Base-by-base conservation (phyloP, 768 basidiomycete species). In the Favolaschia claudopus region DNA sequence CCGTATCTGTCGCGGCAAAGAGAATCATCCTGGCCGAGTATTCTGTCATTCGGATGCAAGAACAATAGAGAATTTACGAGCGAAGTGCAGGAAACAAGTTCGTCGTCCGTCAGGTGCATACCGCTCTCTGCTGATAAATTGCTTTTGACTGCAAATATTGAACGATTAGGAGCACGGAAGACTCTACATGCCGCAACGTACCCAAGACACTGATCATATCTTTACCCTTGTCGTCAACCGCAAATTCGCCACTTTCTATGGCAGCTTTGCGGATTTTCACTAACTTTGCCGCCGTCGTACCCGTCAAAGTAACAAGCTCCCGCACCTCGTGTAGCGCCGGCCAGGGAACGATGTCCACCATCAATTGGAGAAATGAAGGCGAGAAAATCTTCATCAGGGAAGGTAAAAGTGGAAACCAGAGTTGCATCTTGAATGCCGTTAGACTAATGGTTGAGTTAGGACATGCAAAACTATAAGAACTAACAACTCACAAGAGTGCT, bases 161-260 rank as follows among this genome's bases (percentile, higher is more conserved):
- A 12, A 19, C 12, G 22, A 40, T 8, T 10, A 40, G 19, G 39
- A 20, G n/a, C n/a, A n/a, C n/a, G n/a, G n/a, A n/a, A n/a, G n/a
- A n/a, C n/a, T n/a, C n/a, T n/a, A n/a, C n/a, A n/a, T 10, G 39
- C 19, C 22, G 39, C 8, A 15, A 20, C 14, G 7, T 28, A 43
- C 52, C 14, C 6, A 54, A 17, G 9, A 54, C 4, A 14, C 32
- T 54, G 40, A 54, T 54, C n/a, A 54, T 10, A 34, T 54, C 52
- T 40, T 54, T 54, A 12, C 9, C 42, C 15, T 33, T 34, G 10
- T 44, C 42, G 8, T 40, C 39, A 12, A 10, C 14, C 39, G n/a
- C n/a, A n/a, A n/a, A n/a, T n/a, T 10, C 22, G 8, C 39, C 39
- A 20, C 19, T 40, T 8, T 10, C 8, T 4, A 54, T 25, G 9